Base-by-base conservation (phyloP, 768 basidiomycete genomes). In the Trametes cingulata region DNA sequence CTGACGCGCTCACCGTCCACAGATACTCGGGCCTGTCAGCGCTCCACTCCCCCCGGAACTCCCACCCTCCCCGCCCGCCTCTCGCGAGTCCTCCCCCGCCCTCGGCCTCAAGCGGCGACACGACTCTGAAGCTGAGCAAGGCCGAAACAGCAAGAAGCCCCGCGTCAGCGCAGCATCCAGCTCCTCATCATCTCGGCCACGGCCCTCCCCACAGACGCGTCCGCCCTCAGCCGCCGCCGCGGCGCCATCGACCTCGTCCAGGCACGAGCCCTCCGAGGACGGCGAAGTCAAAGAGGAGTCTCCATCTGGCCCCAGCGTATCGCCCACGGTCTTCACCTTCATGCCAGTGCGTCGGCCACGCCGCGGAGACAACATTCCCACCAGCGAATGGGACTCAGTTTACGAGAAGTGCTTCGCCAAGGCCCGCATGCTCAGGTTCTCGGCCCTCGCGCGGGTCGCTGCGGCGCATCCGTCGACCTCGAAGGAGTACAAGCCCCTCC, bases 391-490 rank as follows among this genome's bases (percentile, higher is more conserved):
- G 69, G 84, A 88, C 53, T 75, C 74, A 39, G 75, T 91, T 41
- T 84, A 91, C 67, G 82, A 88, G 69, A 85, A 80, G 68, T 93
- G 90, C 69, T 85, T 90, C 65, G 74, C 73, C 3, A 80, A 82
- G 19, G 92, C 88, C 20, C 85, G 90, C 58, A 76, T 80, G 65
- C 87, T 94, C 70, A 93, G 94, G 74, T 91, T 90, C 69, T 91
- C 91, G 1, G 90, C 91, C 24, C 88, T 91, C 69, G 82, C 85
- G 45, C 86, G 91, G 37, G 85, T 90, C 66, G 85, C 84, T 83
- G 88, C 90, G 17, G 85, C 87, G 37, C 90, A 84, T 68, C 81
- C 85, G 25, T 77, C 84, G 5, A 78, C 80, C 2, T 83, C 86
- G 73, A 82, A 81, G 68, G 84, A 87, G 66, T 88, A 85, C 71